Evolutionary conservation across 2,329 filamentous ascomycete genomes (phyloP).

Genomic region (Talaromyces sp.): DNA sequence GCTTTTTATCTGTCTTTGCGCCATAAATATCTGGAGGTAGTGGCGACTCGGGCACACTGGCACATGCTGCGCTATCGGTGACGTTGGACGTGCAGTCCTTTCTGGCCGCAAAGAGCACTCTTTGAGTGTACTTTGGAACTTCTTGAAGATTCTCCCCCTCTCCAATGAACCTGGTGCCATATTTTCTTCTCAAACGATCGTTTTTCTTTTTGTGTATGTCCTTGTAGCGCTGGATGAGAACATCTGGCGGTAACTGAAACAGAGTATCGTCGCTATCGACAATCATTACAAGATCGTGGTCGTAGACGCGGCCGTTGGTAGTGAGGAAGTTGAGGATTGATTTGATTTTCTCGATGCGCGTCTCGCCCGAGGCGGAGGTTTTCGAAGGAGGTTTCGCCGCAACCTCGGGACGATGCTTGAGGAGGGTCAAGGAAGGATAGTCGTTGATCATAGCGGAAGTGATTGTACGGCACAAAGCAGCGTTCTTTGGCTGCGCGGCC

Average conservation of each 20-base stretch:
- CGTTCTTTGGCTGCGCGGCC: conserved; percentile 41
- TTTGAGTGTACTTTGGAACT: conserved; percentile 44
- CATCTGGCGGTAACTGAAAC: conserved; percentile 59
- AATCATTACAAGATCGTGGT: conserved; percentile 58
- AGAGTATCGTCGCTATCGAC: conserved; percentile 60
- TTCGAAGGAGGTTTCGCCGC: conserved; percentile 12
- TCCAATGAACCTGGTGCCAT: conserved; percentile 34
- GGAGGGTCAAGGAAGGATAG: conserved; percentile 53
- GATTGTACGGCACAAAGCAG: conserved; percentile 52
- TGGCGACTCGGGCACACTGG: conserved; percentile 46
- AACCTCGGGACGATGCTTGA: conserved; percentile 37
- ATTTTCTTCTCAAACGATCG: conserved; percentile 43
- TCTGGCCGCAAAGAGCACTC: conserved; percentile 51
- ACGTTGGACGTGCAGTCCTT: conserved; percentile 47
- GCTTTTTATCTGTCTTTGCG: conserved; percentile 35
- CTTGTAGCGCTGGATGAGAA: conserved; percentile 59
- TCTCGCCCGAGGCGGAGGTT: conserved; percentile 29
- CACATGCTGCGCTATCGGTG: conserved; percentile 44
- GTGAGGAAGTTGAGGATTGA: conserved; percentile 45
- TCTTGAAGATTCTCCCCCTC: conserved; percentile 14
- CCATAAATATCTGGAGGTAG: conserved; percentile 47
- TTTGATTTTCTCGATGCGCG: conserved; percentile 41
- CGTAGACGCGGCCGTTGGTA: conserved; percentile 41
- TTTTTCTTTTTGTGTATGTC: conserved; percentile 50
- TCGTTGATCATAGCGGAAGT: conserved; percentile 53